Percentiles rank a stretch among this genome's conserved stretches.
These are phyloP conservation scores for Aspergillus udagawae DNA, from an alignment of 2,329 filamentous ascomycete genomes.

Conservation along the genomic window DNA sequence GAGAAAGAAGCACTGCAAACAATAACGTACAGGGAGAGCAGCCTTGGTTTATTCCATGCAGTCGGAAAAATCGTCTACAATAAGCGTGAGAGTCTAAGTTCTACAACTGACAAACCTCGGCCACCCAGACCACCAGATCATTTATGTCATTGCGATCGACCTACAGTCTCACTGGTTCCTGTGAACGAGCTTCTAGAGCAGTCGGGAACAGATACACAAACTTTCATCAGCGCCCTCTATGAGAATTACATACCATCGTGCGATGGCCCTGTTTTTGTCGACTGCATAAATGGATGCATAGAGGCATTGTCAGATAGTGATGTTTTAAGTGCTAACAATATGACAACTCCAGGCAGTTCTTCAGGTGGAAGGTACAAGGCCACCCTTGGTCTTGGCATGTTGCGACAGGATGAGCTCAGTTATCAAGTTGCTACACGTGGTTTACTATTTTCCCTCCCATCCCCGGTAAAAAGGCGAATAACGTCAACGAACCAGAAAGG, in stretches of 20 bases:
- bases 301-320: slow-evolving; percentile 85
- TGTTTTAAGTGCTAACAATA: slow-evolving; percentile 66
- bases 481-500: slow-evolving; percentile 33
- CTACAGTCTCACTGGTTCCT: slow-evolving; percentile 60
- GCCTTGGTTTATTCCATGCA: slow-evolving; percentile 90
- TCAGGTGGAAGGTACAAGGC: slow-evolving; percentile 56
- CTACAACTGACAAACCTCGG: slow-evolving; percentile 30
- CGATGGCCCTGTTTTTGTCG: slow-evolving; percentile 60
- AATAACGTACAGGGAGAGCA: slow-evolving; percentile 82
- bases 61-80: slow-evolving; percentile 97
- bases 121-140: slow-evolving; percentile 58
- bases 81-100: slow-evolving; percentile 64
- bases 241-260: slow-evolving; percentile 93
- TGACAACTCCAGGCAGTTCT: slow-evolving; percentile 45
- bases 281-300: slow-evolving; percentile 79
- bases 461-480: slow-evolving; percentile 67
- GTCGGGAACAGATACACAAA: slow-evolving; percentile 85
- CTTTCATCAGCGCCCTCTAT: slow-evolving; percentile 84
- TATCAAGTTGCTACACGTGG: slow-evolving; percentile 89
- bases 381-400: slow-evolving; percentile 51
- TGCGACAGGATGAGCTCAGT: slow-evolving; percentile 89
- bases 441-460: slow-evolving; percentile 76
- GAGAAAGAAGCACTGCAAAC: slow-evolving; percentile 77
- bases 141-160: slow-evolving; percentile 55
- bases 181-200: slow-evolving; percentile 83